Base-by-base conservation (phyloP, 805 yeast genomes). In the Cyberlindnera maclurae region DNA sequence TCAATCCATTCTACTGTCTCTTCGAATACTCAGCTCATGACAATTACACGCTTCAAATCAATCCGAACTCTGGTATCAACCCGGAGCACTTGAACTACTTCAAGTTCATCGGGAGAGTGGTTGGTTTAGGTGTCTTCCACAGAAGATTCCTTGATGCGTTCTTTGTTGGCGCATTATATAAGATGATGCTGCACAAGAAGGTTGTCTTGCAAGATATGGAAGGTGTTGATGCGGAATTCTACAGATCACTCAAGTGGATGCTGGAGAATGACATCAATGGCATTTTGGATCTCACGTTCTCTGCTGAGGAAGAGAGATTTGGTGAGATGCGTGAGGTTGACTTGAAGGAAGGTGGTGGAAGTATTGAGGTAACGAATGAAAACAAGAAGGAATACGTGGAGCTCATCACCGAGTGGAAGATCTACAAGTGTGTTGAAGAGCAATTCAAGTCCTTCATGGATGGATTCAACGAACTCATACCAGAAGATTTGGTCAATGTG, bases 21-120 rank as follows among this genome's bases (percentile, higher is more conserved):
- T 93, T 93, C 61, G 97, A 93, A 65, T 93, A 93, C 63, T 88
- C 97, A 13, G 94, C 97, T 28, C 95, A 89, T 65, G 99, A 93
- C 67, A 93, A 93, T 63, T 93, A 93, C 67, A 93, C 98, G 0
- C 72, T 93, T 60, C 99, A 93, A 65, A 93, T 93, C 66, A 93
- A 90, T 70, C 96, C 97, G 50, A 93, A 90, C 64, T 85, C 96
- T 16, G 95, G 88, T 46, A 85, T 93, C 54, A 93, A 93, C 62
- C 97, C 97, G 16, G 99, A 93, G 68, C 98, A 93, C 64, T 76
- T 93, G 71, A 89, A 88, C 63, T 93, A 93, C 66, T 93, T 93
- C 81, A 90, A 89, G 64, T 93, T 93, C 60, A 89, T 93, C 60
- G 99, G 99, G 49, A 80, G 99, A 66, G 96, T 89, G 41, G 97